These are phyloP conservation scores for Heterobasidion occidentale DNA, from an alignment of 1,284 basidiomycete species.

Conservation along the genomic window DNA sequence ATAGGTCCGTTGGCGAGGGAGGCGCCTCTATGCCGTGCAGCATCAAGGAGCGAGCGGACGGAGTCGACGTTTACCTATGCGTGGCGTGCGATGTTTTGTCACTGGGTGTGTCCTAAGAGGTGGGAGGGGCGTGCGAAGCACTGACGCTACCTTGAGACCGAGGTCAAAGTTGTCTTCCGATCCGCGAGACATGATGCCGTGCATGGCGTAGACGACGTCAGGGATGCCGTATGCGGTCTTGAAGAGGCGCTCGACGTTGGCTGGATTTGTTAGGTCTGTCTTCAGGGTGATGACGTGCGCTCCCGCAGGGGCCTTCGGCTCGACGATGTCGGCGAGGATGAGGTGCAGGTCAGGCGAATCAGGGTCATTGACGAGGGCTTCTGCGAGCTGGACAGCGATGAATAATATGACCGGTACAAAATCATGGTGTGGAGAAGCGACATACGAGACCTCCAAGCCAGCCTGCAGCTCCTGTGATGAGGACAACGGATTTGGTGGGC, in stretches of 20 bases:
- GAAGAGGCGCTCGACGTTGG: slow-evolving; percentile 32
- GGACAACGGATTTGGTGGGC: slow-evolving; percentile 25
- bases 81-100: background rate
- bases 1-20: slow-evolving; percentile 21
- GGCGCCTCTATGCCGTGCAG: slow-evolving; percentile 31
- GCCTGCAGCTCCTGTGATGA: slow-evolving; percentile 53
- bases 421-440: background rate
- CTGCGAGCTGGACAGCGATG: slow-evolving; percentile 23
- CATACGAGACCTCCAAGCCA: slow-evolving; percentile 36
- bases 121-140: too few relatives aligned
- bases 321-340: slow-evolving; percentile 48
- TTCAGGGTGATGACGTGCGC: slow-evolving; percentile 34
- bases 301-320: slow-evolving; percentile 34
- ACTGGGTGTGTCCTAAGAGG: background rate
- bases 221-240: slow-evolving; percentile 32
- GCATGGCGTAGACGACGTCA: slow-evolving; percentile 47
- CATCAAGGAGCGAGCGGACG: slow-evolving; percentile 43
- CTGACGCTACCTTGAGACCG: slow-evolving; percentile 36
- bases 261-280: slow-evolving; percentile 2
- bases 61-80: slow-evolving; percentile 56
- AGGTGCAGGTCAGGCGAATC: slow-evolving; percentile 34
- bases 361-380: slow-evolving; percentile 25
- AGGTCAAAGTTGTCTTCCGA: slow-evolving; percentile 58
- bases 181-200: slow-evolving; percentile 65
- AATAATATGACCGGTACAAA: background rate